Conservation (phyloP, 352 stramenopile species). For the Phytophthora macrochlamydospora region DNA sequence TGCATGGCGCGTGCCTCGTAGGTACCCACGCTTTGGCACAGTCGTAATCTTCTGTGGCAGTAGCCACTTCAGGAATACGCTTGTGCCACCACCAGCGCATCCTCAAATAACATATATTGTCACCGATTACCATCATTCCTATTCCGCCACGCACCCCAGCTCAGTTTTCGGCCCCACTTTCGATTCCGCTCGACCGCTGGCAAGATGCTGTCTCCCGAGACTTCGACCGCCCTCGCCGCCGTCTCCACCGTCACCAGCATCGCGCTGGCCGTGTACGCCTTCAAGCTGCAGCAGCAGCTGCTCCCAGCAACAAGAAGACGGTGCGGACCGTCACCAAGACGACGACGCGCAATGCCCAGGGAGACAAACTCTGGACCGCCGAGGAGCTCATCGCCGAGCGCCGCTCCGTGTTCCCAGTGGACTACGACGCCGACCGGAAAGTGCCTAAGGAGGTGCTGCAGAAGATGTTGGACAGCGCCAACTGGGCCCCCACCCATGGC, state of each 20-base stretch:
- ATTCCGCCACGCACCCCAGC: slow-evolving; percentile 1
- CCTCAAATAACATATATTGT: neutral
- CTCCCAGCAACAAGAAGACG: slow-evolving; percentile 22
- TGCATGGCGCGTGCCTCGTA: too few relatives aligned
- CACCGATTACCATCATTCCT: slow-evolving; percentile 33
- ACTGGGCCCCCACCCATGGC: slow-evolving; percentile 85
- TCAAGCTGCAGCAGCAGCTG: slow-evolving; percentile 34
- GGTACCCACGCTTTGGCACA: too few relatives aligned
- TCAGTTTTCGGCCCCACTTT: slow-evolving; percentile 12
- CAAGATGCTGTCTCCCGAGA: slow-evolving; percentile 23
- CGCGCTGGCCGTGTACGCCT: slow-evolving; percentile 38
- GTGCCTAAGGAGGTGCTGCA: slow-evolving; percentile 68
- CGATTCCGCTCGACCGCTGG: slow-evolving; percentile 9
- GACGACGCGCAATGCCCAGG: slow-evolving; percentile 19
- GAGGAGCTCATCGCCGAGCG: slow-evolving; percentile 82
- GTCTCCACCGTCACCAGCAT: slow-evolving; percentile 41
- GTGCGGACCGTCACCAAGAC: slow-evolving; percentile 29
- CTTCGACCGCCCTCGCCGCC: slow-evolving; percentile 29
- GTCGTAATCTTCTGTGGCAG: slow-evolving; percentile 27
- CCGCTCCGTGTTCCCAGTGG: slow-evolving; percentile 74
- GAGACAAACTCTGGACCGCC: slow-evolving; percentile 57
- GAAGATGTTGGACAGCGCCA: slow-evolving; percentile 79
- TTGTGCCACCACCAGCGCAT: neutral
- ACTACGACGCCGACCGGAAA: slow-evolving; percentile 62
- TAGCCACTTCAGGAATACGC: slow-evolving; percentile 7